Evolutionary conservation across 1,139 yeast species (phyloP), one percentile per base, ranked within the genome.

Genomic region (Yamadazyma blattariae): DNA sequence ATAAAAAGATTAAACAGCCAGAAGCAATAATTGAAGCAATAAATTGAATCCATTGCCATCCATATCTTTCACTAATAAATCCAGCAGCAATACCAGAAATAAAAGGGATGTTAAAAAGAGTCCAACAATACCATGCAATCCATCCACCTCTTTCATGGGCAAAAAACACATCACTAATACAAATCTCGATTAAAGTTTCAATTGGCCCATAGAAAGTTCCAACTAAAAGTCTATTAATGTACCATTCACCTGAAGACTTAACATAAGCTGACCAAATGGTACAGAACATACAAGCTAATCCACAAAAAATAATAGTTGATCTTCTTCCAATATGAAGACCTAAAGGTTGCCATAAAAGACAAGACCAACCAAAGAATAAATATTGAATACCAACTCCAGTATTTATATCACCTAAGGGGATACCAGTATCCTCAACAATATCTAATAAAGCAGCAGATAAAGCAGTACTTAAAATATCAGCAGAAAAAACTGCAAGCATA

Each of bases 121-220:
- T 64, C 30, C 62, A 56, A 38, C 67, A 67, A 46, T 67, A 71
- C 35, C 70, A 52, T 3, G 57, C 50, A 28, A 71, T 63, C 47
- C 64, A 69, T 12, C 67, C 61, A 10, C 75, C 77, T 46, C 78
- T 58, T 48, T 73, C 74, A 46, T 74, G 79, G 44, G 70, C 75
- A 46, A 71, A 74, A 48, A 67, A 74, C 37, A 74, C 48, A 45
- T 74, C 79, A 7, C 74, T 57, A 33, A 73, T 65, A 2, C 75
- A 52, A 20, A 76, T 66, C 49, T 76, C 81, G 24, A 77, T 74
- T 27, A 77, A 53, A 0, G 81, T 69, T 45, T 77, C 83, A 42
- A 76, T 70, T 7, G 82, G 78, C 14, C 80, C 71, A 26, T 68
- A 73, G 29, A 71, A 64, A 24, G 74, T 54, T 1, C 82, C 82